Conservation (phyloP, 106 monocot genomes). For the Posidonia australis region DNA sequence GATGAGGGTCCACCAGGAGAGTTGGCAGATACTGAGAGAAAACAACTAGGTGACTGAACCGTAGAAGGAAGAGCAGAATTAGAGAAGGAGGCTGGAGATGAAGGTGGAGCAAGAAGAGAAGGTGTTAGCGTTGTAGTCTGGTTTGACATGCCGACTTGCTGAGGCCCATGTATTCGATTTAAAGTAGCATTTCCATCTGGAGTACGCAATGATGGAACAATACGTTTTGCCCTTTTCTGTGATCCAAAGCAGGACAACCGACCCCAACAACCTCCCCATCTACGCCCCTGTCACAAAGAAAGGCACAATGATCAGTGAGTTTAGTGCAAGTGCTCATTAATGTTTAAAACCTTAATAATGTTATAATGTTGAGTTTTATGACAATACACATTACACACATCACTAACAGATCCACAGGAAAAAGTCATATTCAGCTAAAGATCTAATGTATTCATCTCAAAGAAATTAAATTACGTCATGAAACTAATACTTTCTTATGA, state of each 20-base stretch:
- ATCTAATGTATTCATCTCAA: no score
- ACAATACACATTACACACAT: no score
- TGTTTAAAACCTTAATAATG: not conserved
- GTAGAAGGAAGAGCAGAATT: constrained; percentile 93
- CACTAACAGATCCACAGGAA: no score
- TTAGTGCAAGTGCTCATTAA: not conserved
- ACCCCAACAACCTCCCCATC: constrained; percentile 77
- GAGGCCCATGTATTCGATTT: constrained; percentile 38
- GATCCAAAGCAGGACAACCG: constrained; percentile 82
- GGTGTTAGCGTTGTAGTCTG: constrained; percentile 43
- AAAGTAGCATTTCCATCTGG: constrained; percentile 53
- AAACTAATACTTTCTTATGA: no score
- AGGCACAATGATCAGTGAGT: not conserved
- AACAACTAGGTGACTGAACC: constrained; percentile 81
- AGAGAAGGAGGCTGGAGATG: constrained; percentile 91
- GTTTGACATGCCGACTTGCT: constrained; percentile 38
- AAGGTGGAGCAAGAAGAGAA: constrained; percentile 93
- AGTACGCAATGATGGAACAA: constrained; percentile 84
- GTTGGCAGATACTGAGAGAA: constrained; percentile 74
- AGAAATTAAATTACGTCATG: no score
- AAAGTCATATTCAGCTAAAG: no score
- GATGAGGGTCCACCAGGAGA: constrained; percentile 66
- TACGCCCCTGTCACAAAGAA: constrained; percentile 32
- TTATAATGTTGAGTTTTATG: not conserved
- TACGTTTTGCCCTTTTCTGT: constrained; percentile 75